Conservation (phyloP, 805 yeast species). For the Metschnikowia colocasiae region DNA sequence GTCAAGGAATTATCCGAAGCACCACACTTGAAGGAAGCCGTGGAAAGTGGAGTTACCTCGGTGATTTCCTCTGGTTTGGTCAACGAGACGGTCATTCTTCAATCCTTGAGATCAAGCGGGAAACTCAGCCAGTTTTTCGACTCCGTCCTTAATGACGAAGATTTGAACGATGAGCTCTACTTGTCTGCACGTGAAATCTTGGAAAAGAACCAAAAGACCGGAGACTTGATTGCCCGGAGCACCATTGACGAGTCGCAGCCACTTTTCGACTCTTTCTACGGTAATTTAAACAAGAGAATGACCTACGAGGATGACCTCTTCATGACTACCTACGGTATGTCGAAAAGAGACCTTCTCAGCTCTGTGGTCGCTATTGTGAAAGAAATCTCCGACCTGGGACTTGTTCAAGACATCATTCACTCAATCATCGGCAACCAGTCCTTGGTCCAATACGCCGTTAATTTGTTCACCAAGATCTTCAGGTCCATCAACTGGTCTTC, state of each 20-base stretch:
- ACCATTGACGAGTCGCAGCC: constrained; percentile 13
- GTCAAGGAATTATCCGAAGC: constrained; percentile 17
- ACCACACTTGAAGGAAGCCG: constrained; percentile 16
- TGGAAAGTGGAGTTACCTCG: constrained; percentile 15
- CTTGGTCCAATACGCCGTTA: constrained; percentile 20
- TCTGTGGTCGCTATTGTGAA: constrained; percentile 19
- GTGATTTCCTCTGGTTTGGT: constrained; percentile 17
- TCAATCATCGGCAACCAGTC: constrained; percentile 23
- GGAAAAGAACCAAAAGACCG: constrained; percentile 1
- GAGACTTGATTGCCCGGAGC: constrained; percentile 7
- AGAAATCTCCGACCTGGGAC: constrained; percentile 22
- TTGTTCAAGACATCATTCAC: constrained; percentile 22
- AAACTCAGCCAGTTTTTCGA: constrained; percentile 14
- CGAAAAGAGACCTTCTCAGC: constrained; percentile 16
- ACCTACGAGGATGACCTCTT: constrained; percentile 7
- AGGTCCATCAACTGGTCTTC: constrained; percentile 21
- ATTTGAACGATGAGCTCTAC: constrained; percentile 17
- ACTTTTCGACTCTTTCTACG: constrained; percentile 12
- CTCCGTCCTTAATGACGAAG: constrained; percentile 16
- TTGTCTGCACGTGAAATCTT: constrained; percentile 9
- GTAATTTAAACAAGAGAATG: constrained; percentile 13
- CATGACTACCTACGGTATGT: constrained; percentile 12
- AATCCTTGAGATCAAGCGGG: constrained; percentile 14
- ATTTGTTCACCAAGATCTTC: constrained; percentile 21
- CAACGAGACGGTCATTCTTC: constrained; percentile 16